phyloP scores from a whole-genome alignment of 306 rosid species.

The Malus sieversii region DNA sequence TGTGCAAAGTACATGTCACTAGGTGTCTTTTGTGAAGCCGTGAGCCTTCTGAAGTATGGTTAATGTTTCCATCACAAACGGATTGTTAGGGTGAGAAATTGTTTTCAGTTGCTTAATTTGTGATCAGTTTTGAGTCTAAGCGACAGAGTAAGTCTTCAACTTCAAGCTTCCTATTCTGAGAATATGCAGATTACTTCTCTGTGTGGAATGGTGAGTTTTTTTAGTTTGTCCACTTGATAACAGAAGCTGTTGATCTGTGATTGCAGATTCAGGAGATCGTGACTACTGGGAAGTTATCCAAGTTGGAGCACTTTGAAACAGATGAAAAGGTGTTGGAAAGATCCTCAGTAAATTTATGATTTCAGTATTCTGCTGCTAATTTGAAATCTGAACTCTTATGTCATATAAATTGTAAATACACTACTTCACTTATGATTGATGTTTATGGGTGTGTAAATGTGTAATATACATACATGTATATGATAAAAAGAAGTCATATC shows the following conservation, averaged over 20 bases:
- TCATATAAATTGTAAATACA: background rate
- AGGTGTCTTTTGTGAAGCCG: background rate
- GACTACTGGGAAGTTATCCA: slow-evolving; percentile 74
- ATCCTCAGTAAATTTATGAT: slow-evolving; percentile 2
- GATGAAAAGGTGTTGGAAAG: slow-evolving; percentile 75
- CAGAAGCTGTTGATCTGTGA: slow-evolving; percentile 15
- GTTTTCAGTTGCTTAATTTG: background rate
- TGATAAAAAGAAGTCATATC: background rate
- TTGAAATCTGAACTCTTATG: background rate
- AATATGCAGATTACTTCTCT: background rate
- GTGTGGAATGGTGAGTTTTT: background rate
- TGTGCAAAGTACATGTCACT: background rate
- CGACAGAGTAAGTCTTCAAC: background rate
- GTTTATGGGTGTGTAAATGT: background rate
- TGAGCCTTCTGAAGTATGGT: background rate
- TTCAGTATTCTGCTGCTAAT: background rate
- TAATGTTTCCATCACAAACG: background rate
- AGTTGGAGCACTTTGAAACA: slow-evolving; percentile 79
- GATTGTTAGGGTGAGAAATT: background rate
- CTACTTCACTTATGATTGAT: background rate
- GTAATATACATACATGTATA: background rate
- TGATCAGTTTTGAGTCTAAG: background rate
- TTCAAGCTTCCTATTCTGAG: background rate
- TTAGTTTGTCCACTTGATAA: slow-evolving; percentile 10
- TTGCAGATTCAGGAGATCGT: slow-evolving; percentile 92